These are phyloP conservation scores for Fomitiporia mediterranea DNA, from an alignment of 1,284 basidiomycete genomes.

Conservation along the genomic window DNA sequence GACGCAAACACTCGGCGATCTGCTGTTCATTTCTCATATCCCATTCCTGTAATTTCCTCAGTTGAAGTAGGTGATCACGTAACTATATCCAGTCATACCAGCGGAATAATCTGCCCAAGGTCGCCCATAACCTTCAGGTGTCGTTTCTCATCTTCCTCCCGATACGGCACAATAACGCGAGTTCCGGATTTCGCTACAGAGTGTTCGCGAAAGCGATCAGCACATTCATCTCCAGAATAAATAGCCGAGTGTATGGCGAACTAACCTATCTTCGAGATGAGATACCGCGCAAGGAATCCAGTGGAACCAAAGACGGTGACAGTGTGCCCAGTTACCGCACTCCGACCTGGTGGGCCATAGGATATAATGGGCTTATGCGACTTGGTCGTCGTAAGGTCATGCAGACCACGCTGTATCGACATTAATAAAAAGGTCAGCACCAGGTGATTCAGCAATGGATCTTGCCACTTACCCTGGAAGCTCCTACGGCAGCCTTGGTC, in stretches of 20 bases:
- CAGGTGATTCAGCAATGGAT: neutral
- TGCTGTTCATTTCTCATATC: constrained; percentile 84
- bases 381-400: constrained; percentile 63
- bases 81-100: constrained; percentile 50
- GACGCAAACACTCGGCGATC: constrained; percentile 90
- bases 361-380: constrained; percentile 64
- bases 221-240: neutral
- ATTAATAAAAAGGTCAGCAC: neutral
- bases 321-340: constrained; percentile 82
- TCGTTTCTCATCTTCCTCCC: constrained; percentile 93
- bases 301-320: constrained; percentile 98
- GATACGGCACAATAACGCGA: constrained; percentile 93
- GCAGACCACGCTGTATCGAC: constrained; percentile 54
- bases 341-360: constrained; percentile 79
- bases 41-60: constrained; percentile 70
- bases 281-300: constrained; percentile 92
- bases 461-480: neutral
- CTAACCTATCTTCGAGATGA: constrained; percentile 88
- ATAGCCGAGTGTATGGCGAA: constrained; percentile 13
- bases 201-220: no score
- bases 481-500: neutral
- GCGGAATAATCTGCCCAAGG: constrained; percentile 92
- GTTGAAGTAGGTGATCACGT: constrained; percentile 1
- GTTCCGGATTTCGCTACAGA: constrained; percentile 80
- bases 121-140: constrained; percentile 93